phyloP scores from a whole-genome alignment of 1,284 basidiomycete genomes.

The Microbotryum lychnidis-dioicae region DNA sequence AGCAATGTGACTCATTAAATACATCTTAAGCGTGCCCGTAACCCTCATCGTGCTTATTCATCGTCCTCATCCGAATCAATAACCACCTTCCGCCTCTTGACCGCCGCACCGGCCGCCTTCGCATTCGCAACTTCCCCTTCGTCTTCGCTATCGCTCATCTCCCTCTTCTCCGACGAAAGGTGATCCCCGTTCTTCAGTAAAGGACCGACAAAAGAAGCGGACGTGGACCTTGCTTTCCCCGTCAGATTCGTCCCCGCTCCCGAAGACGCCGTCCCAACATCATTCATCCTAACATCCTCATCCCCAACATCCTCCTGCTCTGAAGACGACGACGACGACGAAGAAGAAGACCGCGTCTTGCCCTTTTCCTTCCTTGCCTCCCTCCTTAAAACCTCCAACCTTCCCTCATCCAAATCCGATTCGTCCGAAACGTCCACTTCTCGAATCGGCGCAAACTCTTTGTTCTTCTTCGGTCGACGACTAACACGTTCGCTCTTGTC shows the following conservation, averaged over 20 bases:
- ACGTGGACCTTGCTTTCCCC: slow-evolving; percentile 3
- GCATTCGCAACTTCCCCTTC: slow-evolving; percentile 6
- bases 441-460: not conserved
- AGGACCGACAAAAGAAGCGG: not conserved
- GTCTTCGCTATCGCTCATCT: not conserved
- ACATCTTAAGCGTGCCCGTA: no score
- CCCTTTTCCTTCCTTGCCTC: slow-evolving; percentile 2
- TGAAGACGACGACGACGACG: no score
- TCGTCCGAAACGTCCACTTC: slow-evolving; percentile 9
- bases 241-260: not conserved
- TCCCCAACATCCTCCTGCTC: not conserved
- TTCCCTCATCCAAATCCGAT: slow-evolving; percentile 22
- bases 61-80: slow-evolving; percentile 27
- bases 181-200: not conserved
- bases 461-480: not conserved
- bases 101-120: slow-evolving; percentile 1
- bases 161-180: not conserved
- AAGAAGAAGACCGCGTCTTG: not conserved
- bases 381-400: slow-evolving; percentile 11
- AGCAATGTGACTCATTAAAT: no score
- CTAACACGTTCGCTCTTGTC: not conserved
- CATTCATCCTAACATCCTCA: not conserved
- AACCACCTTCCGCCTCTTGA: slow-evolving; percentile 24
- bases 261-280: not conserved
- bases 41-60: no score